A percentile compares a stretch with the other conserved stretches of the same genome.
Evolutionary conservation across 805 yeast genomes (phyloP).

Genomic region (Groenewaldozyma tartarivorans): DNA sequence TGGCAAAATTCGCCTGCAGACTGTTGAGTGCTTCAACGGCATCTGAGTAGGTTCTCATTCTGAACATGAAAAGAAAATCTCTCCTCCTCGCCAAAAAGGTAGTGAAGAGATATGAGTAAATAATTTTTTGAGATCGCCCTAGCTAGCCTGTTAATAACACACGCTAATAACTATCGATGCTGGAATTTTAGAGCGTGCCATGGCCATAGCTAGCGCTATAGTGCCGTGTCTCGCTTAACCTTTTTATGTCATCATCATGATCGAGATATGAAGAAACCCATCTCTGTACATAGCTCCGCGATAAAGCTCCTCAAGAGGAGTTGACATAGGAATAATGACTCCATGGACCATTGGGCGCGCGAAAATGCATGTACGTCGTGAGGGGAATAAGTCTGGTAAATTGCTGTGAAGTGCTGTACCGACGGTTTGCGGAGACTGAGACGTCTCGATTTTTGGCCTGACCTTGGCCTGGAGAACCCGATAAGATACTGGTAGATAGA

Average conservation of each 20-base stretch:
- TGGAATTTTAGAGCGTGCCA: no score
- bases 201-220: background rate
- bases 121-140: no score
- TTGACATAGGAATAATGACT: constrained; percentile 35
- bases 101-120: no score
- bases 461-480: constrained; percentile 29
- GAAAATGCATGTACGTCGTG: constrained; percentile 27
- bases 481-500: constrained; percentile 29
- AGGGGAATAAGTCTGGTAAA: constrained; percentile 41
- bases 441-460: constrained; percentile 10
- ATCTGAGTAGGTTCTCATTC: constrained; percentile 36
- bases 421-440: constrained; percentile 24
- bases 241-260: constrained; percentile 28
- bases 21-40: constrained; percentile 80
- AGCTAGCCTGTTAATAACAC: no score
- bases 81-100: no score
- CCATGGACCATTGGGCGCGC: constrained; percentile 49
- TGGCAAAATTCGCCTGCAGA: constrained; percentile 83
- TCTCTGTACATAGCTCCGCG: constrained; percentile 42
- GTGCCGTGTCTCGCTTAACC: background rate
- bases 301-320: constrained; percentile 40
- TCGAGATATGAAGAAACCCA: constrained; percentile 53
- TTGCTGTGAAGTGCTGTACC: constrained; percentile 32
- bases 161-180: no score
- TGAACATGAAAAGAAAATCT: constrained; percentile 1